A percentile compares a stretch with the other conserved stretches of the same genome.
Conservation (phyloP, 495 filamentous ascomycete species). For the Lasiosphaeria hispida region DNA sequence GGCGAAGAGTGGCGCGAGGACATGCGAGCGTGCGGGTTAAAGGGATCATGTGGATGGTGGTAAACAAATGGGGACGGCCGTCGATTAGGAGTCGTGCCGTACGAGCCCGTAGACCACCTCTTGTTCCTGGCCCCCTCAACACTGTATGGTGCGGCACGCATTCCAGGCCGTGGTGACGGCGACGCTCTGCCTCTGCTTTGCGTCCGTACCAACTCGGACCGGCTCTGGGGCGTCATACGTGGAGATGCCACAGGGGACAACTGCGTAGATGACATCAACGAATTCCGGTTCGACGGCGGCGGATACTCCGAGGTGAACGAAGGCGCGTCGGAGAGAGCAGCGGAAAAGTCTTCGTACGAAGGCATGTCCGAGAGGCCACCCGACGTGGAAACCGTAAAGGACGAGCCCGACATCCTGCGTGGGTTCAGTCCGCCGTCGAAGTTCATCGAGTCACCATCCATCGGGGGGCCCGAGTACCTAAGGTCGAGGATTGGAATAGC, state of each 20-base stretch:
- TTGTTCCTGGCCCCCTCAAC: constrained; percentile 61
- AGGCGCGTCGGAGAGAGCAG: constrained; percentile 53
- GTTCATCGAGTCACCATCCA: constrained; percentile 40
- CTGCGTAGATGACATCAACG: constrained; percentile 58
- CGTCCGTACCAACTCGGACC: constrained; percentile 55
- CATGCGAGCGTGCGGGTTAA: constrained; percentile 43
- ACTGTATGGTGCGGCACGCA: constrained; percentile 63
- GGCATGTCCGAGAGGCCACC: constrained; percentile 56
- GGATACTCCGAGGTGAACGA: constrained; percentile 57
- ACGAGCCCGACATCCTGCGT: constrained; percentile 57
- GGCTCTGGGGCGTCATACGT: constrained; percentile 55
- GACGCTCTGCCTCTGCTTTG: constrained; percentile 61
- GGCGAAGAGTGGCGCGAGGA: constrained; percentile 54
- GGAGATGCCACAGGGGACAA: constrained; percentile 59
- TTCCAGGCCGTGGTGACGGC: constrained; percentile 61
- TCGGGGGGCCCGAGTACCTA: constrained; percentile 38
- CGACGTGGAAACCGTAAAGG: constrained; percentile 57
- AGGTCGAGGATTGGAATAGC: constrained; percentile 55
- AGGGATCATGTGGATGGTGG: constrained; percentile 50
- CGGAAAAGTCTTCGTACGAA: constrained; percentile 59
- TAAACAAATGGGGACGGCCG: constrained; percentile 56
- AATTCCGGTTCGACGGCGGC: constrained; percentile 55
- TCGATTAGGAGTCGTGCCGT: constrained; percentile 49
- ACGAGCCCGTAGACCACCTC: constrained; percentile 70
- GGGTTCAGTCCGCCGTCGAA: constrained; percentile 44